Evolutionary conservation across 768 basidiomycete genomes (phyloP), one percentile per base, ranked within the genome.

Genomic region (Mycena crocata): DNA sequence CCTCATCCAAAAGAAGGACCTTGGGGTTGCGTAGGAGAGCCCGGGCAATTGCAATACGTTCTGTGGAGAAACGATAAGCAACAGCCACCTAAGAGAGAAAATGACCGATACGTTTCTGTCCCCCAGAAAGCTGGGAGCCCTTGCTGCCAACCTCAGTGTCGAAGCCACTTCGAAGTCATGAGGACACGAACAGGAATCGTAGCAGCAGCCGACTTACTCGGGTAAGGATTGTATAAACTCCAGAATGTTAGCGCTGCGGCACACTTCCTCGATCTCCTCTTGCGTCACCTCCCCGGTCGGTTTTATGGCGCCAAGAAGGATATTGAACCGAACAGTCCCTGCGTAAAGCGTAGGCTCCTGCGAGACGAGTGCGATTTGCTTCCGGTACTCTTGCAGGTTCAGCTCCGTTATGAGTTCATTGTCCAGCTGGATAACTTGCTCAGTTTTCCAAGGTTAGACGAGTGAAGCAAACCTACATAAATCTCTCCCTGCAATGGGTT

Each of bases 91-190:
- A 19, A n/a, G 28, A 19, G 21, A 5, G 17, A 55, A 72, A 44
- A 24, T 26, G 51, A 56, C 37, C 80, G 87, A 67, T 75, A 91
- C 90, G 92, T 78, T 93, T 93, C 77, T 95, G 94, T 58, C 94
- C 94, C 72, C 94, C 94, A 48, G 92, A 94, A 8, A 96, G 84
- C 72, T 95, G 93, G 2, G 92, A 92, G 9, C 94, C 94, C 78
- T 95, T 96, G 55, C 93, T 93, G 64, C 94, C 94, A 50, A 95
- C 94, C 73, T 93, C 86, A 5, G 96, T 97, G 46, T 97, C 94
- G 71, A 96, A 96, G 31, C 94, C 95, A 60, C 91, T 69, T 13
- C 12, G 52, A 66, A 62, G 35, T 62, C 32, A 39, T 71, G 30
- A 77, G 49, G 48, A 40, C 7, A 60, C 40, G 8, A 44, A 67